These are phyloP conservation scores for Solanum etuberosum DNA, from an alignment of 257 asterid species.

Conservation along the genomic window DNA sequence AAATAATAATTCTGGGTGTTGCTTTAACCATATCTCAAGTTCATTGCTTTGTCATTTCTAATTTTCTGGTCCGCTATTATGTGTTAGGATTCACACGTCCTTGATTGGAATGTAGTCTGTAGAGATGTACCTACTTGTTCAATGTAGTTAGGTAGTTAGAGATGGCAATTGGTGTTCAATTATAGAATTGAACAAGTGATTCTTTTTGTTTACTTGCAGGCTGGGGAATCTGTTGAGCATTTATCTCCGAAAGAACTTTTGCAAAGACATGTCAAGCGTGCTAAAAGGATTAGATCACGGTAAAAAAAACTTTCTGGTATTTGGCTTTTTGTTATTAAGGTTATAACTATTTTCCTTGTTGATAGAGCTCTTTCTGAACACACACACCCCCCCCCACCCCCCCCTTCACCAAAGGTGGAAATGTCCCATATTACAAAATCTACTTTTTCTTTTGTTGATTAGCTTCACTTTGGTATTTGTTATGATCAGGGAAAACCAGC, in stretches of 20 bases:
- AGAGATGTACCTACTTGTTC: not conserved
- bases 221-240: conserved; percentile 43
- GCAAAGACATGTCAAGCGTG: conserved; percentile 74
- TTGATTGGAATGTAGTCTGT: not conserved
- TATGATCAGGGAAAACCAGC: not conserved
- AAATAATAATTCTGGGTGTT: not conserved
- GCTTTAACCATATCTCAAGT: not conserved
- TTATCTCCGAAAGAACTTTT: conserved; percentile 58
- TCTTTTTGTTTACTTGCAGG: conserved; percentile 33
- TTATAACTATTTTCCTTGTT: not conserved
- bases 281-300: conserved; percentile 82
- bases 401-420: not conserved
- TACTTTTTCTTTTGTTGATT: not conserved
- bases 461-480: not conserved
- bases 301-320: conserved; percentile 16
- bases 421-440: not conserved
- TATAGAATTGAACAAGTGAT: not conserved
- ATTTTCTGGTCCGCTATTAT: not conserved
- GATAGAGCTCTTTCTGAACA: not conserved
- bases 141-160: not conserved
- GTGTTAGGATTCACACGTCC: not conserved
- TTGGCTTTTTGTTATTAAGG: not conserved
- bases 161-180: not conserved
- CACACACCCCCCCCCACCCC: too few species aligned
- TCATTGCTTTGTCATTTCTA: not conserved